phyloP scores from a whole-genome alignment of 805 yeast genomes.

The Candida sanyiensis region DNA sequence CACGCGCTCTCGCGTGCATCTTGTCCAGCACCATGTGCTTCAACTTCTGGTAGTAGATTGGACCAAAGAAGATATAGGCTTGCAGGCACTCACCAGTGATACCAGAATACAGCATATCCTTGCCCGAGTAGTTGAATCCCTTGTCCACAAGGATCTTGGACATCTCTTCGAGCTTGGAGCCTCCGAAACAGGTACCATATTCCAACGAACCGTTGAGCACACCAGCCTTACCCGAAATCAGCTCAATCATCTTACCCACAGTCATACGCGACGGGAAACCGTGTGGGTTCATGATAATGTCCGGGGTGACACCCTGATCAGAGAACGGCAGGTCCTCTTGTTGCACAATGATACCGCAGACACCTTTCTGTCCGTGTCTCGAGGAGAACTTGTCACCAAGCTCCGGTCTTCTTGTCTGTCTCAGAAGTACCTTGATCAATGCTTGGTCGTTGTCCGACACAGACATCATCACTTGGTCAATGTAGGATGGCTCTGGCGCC shows the following conservation, averaged over 20 bases:
- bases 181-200: conserved; percentile 98
- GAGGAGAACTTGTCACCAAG: conserved; percentile 96
- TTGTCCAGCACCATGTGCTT: conserved; percentile 99
- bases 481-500: conserved; percentile 92
- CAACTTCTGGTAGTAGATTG: conserved; percentile 94
- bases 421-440: conserved; percentile 78
- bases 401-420: conserved; percentile 97
- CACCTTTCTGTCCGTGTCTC: conserved; percentile 98
- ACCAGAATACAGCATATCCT: conserved; percentile 96
- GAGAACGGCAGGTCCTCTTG: conserved; percentile 96
- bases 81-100: conserved; percentile 96
- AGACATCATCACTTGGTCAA: conserved; percentile 97
- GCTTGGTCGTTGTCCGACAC: conserved; percentile 95
- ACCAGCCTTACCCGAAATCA: conserved; percentile 96
- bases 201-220: conserved; percentile 86
- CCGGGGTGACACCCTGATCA: conserved; percentile 89
- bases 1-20: conserved; percentile 99
- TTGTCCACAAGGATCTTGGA: conserved; percentile 80
- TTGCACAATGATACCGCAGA: conserved; percentile 95
- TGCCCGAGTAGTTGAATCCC: conserved; percentile 93
- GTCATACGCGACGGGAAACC: conserved; percentile 99
- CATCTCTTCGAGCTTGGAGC: conserved; percentile 95
- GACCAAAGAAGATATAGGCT: conserved; percentile 97
- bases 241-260: conserved; percentile 96
- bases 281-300: conserved; percentile 97